Evolutionary conservation across 495 filamentous ascomycete species (phyloP).

Genomic region (Hypomontagnella monticulosa): DNA sequence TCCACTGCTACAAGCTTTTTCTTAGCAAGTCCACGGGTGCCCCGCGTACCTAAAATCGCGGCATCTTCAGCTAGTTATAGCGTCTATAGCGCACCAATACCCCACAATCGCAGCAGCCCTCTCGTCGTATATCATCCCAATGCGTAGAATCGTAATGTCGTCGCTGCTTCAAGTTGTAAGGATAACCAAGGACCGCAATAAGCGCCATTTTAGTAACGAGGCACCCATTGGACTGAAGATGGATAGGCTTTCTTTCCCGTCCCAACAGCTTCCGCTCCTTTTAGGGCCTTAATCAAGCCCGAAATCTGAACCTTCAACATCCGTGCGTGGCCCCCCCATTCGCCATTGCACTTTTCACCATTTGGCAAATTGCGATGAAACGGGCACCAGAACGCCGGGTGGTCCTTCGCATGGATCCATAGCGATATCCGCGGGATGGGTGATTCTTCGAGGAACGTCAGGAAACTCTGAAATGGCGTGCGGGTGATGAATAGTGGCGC

Average conservation of each 20-base stretch:
- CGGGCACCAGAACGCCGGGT: conserved; percentile 27
- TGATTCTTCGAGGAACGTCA: conserved; percentile 26
- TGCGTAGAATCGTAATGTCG: no score
- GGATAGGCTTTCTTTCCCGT: background rate
- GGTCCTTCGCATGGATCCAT: conserved; percentile 25
- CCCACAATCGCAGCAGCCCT: no score
- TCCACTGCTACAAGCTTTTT: no score
- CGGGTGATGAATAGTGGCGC: conserved; percentile 23
- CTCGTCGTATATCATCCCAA: no score
- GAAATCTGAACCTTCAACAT: conserved; percentile 13
- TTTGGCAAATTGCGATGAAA: conserved; percentile 23
- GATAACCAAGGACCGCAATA: no score
- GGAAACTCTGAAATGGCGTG: conserved; percentile 29
- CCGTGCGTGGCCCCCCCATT: conserved; percentile 9
- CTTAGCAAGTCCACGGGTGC: no score
- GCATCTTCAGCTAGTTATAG: no score
- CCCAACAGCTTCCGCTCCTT: conserved; percentile 12
- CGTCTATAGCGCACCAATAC: no score
- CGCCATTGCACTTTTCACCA: conserved; percentile 12
- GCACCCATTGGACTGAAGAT: background rate
- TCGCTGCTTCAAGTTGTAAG: no score
- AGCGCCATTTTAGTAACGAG: background rate
- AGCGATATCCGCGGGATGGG: conserved; percentile 19
- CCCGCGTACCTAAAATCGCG: no score
- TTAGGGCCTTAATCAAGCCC: conserved; percentile 11